A percentile compares a stretch with the other conserved stretches of the same genome.
Evolutionary conservation across 2,329 filamentous ascomycete species (phyloP).

Genomic region (Blastomyces silverae): DNA sequence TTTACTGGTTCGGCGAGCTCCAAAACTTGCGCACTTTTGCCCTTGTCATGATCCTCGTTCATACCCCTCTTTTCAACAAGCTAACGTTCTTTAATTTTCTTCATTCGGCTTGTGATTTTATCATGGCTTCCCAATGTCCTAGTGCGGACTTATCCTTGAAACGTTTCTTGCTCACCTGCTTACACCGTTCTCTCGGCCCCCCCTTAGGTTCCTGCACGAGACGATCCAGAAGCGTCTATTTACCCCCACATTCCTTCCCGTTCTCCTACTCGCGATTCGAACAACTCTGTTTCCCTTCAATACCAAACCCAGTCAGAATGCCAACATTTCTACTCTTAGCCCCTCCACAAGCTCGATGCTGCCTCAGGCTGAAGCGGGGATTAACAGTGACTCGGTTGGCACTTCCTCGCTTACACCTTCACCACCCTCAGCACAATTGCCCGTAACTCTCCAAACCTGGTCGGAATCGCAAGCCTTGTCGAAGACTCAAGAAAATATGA

Average conservation of each 20-base stretch:
- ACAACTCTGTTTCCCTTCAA: constrained; percentile 68
- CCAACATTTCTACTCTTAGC: constrained; percentile 2
- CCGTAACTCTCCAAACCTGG: constrained; percentile 12
- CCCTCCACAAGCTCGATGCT: constrained; percentile 12
- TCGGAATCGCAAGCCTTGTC: constrained; percentile 23
- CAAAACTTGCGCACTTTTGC: constrained; percentile 9
- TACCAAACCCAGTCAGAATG: constrained; percentile 14
- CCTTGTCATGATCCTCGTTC: constrained; percentile 13
- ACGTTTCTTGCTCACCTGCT: constrained; percentile 2
- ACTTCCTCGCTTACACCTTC: constrained; percentile 14
- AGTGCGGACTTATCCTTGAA: background rate
- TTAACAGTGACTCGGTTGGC: constrained; percentile 20
- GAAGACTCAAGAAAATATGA: constrained; percentile 32
- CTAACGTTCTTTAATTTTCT: background rate
- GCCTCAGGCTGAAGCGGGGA: constrained; percentile 23
- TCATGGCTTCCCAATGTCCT: background rate
- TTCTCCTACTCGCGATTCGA: constrained; percentile 56
- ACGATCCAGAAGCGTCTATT: constrained; percentile 55
- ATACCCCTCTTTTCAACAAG: constrained; percentile 10
- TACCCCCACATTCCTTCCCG: constrained; percentile 58
- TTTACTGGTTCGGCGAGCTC: background rate
- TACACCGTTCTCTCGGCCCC: constrained; percentile 1
- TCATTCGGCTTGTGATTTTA: constrained; percentile 11
- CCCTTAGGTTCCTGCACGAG: constrained; percentile 40
- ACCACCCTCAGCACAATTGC: constrained; percentile 18